phyloP scores from a whole-genome alignment of 2,329 filamentous ascomycete genomes.

The Monilinia fructigena region DNA sequence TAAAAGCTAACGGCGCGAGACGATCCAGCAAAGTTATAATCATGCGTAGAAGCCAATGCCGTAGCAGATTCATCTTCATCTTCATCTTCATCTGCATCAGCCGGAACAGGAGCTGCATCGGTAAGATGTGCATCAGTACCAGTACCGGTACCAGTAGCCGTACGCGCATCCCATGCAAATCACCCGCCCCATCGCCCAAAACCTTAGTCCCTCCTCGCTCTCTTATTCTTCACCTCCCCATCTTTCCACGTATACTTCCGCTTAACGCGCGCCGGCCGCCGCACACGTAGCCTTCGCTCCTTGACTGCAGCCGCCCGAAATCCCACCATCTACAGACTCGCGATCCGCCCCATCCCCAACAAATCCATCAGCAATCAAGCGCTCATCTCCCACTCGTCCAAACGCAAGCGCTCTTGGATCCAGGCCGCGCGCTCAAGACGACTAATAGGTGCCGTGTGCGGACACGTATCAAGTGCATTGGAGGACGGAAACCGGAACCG shows the following conservation, averaged over 20 bases:
- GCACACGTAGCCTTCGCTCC: not conserved
- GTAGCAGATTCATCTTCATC: too few relatives aligned
- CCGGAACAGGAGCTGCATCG: too few relatives aligned
- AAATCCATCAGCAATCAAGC: not conserved
- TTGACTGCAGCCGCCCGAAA: not conserved
- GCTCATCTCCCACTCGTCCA: not conserved
- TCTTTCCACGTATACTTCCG: conserved; percentile 6
- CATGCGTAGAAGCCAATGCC: too few relatives aligned
- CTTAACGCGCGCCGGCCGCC: not conserved
- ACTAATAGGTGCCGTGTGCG: not conserved
- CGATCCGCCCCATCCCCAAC: not conserved
- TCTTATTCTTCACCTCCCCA: conserved; percentile 1
- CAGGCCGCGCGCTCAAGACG: not conserved
- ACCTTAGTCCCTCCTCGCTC: not conserved
- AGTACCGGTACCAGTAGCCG: too few relatives aligned
- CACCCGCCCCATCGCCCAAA: too few relatives aligned
- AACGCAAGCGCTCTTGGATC: not conserved
- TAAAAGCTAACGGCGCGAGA: too few relatives aligned
- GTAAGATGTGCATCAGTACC: too few relatives aligned
- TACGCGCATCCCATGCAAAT: too few relatives aligned
- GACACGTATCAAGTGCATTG: conserved; percentile 4
- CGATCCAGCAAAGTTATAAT: too few relatives aligned
- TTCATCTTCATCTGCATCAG: too few relatives aligned
- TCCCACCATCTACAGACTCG: not conserved
- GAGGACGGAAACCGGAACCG: not conserved